A percentile compares a stretch with the other conserved stretches of the same genome.
Evolutionary conservation across 441 rosid genomes (phyloP).

Genomic region (Corymbia calophylla): DNA sequence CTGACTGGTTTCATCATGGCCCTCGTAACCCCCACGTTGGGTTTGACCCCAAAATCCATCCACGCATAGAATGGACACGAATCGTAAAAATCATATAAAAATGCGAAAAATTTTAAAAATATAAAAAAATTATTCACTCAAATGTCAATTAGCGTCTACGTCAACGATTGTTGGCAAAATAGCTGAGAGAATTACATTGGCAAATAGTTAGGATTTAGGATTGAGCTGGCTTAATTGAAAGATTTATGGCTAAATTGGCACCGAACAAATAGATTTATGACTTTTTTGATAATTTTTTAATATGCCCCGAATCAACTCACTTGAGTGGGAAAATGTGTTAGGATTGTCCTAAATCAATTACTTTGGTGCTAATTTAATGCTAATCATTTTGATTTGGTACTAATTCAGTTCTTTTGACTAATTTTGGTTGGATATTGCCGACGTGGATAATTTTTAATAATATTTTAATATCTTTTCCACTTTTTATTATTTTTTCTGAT

Average conservation of each 20-base stretch:
- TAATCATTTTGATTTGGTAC: no score
- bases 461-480: no score
- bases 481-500: no score
- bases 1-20: background rate
- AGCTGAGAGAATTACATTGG: background rate
- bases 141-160: accelerated
- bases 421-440: no score
- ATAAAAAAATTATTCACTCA: background rate
- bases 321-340: no score
- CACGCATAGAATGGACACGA: background rate
- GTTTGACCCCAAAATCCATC: background rate
- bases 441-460: no score
- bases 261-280: background rate
- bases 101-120: no score
- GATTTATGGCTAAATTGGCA: background rate
- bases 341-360: no score
- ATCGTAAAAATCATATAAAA: background rate
- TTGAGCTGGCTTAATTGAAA: background rate
- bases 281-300: no score
- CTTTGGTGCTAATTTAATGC: no score
- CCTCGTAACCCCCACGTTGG: background rate
- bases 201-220: background rate
- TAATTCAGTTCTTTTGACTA: no score
- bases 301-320: background rate
- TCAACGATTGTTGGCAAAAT: background rate